phyloP scores from a whole-genome alignment of 2,329 filamentous ascomycete species.

The Trichoderma atroviride region DNA sequence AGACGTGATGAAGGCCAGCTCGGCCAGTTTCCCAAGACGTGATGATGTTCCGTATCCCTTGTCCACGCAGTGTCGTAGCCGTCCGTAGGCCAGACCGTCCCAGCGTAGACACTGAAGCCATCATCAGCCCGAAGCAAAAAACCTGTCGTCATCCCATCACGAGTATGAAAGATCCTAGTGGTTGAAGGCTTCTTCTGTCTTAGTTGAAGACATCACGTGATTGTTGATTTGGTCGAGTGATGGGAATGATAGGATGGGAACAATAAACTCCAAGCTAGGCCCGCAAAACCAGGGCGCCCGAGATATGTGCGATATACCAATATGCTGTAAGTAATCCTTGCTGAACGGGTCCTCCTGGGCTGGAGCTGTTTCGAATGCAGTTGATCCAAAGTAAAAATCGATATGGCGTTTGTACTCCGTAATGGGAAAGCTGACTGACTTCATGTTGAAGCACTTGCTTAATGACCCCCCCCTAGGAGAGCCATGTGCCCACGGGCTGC shows the following conservation, averaged over 20 bases:
- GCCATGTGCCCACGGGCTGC: slow-evolving; percentile 50
- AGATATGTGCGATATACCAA: background rate
- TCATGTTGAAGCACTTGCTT: slow-evolving; percentile 2
- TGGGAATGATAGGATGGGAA: background rate
- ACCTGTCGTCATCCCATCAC: background rate
- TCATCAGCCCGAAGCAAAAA: background rate
- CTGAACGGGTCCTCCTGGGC: background rate
- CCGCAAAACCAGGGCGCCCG: background rate
- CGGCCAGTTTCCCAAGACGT: background rate
- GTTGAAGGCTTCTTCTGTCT: background rate
- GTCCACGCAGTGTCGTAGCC: background rate
- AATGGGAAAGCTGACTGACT: background rate
- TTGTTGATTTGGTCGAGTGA: background rate
- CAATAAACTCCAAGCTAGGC: background rate
- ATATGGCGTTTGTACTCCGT: background rate
- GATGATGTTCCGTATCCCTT: background rate
- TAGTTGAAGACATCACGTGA: slow-evolving; percentile 15
- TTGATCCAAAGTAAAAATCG: background rate
- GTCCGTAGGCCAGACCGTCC: background rate
- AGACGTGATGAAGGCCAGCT: background rate
- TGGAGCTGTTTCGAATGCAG: background rate
- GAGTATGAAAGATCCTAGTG: background rate
- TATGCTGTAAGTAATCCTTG: background rate
- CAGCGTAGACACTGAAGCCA: background rate
- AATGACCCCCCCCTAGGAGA: slow-evolving; percentile 31